Conservation (phyloP, 1,284 basidiomycete species). For the Pseudozyma sp. region DNA sequence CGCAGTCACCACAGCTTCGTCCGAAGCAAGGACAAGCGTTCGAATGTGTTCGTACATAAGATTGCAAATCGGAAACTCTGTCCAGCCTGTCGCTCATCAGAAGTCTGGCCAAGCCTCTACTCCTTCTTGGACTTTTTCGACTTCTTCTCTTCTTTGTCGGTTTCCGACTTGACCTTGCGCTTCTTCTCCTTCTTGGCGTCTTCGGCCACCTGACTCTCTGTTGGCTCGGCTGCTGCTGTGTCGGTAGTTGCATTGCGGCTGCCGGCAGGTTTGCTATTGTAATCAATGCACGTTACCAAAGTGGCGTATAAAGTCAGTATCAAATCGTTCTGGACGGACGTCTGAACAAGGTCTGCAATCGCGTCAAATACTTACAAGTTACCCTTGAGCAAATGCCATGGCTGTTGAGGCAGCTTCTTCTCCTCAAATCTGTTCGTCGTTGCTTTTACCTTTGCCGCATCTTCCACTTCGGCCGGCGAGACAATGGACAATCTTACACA, state of each 20-base stretch:
- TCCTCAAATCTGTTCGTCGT: constrained; percentile 22
- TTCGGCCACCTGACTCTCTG: constrained; percentile 12
- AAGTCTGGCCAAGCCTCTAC: background rate
- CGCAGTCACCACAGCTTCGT: background rate
- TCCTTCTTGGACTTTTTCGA: constrained; percentile 52
- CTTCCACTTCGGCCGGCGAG: constrained; percentile 31
- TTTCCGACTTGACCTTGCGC: constrained; percentile 37
- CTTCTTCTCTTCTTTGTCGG: constrained; percentile 31
- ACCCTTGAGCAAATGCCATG: constrained; percentile 54
- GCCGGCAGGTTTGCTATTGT: constrained; percentile 11
- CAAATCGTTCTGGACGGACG: too few relatives aligned
- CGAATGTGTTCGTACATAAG: too few relatives aligned
- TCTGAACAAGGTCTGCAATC: too few relatives aligned
- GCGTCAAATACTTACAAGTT: constrained; percentile 14
- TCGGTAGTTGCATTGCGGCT: constrained; percentile 5
- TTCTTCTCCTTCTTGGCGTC: constrained; percentile 42
- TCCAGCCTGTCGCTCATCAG: background rate
- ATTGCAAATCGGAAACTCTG: background rate
- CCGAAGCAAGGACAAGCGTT: too few relatives aligned
- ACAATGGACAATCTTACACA: constrained; percentile 41
- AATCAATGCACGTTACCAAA: too few relatives aligned
- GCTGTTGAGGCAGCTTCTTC: constrained; percentile 50
- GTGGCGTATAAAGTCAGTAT: too few relatives aligned
- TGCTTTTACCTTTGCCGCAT: constrained; percentile 18
- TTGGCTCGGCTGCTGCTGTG: constrained; percentile 3